phyloP scores from a whole-genome alignment of 257 asterid species.

The Ophiorrhiza pumila region DNA sequence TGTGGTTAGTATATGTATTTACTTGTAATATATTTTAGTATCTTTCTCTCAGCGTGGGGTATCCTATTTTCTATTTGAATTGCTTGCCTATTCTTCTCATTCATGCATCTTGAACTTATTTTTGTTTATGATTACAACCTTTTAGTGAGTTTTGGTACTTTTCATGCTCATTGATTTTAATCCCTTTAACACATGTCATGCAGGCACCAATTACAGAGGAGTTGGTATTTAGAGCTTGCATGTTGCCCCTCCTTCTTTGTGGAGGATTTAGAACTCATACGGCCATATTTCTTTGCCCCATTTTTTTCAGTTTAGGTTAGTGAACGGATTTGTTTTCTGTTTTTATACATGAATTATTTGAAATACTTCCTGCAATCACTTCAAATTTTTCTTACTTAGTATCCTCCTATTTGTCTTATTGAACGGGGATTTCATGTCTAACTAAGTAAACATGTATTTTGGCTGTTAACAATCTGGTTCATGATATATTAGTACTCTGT shows the following conservation, averaged over 20 bases:
- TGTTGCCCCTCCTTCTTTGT: constrained; percentile 87
- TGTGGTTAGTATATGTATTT: constrained; percentile 64
- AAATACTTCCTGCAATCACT: background rate
- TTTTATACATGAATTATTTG: background rate
- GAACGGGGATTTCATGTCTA: background rate
- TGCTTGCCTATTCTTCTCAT: background rate
- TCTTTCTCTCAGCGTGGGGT: background rate
- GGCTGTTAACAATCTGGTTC: background rate
- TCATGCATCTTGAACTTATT: too few relatives aligned
- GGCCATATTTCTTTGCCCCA: constrained; percentile 73
- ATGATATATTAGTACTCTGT: background rate
- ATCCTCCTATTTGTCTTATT: background rate
- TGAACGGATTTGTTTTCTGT: background rate
- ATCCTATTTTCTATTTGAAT: background rate
- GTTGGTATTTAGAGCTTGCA: constrained; percentile 95
- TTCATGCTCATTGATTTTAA: constrained; percentile 2
- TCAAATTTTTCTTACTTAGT: background rate
- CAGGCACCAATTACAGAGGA: constrained; percentile 98
- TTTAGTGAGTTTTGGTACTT: background rate
- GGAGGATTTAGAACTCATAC: constrained; percentile 71
- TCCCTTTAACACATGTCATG: constrained; percentile 20
- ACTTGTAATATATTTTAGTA: constrained; percentile 1
- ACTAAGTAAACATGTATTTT: background rate
- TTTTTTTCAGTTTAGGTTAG: constrained; percentile 91
- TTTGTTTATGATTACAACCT: too few relatives aligned